A percentile compares a stretch with the other conserved stretches of the same genome.
phyloP scores from a whole-genome alignment of 2,329 filamentous ascomycete species.

The Aspergillus awamori region DNA sequence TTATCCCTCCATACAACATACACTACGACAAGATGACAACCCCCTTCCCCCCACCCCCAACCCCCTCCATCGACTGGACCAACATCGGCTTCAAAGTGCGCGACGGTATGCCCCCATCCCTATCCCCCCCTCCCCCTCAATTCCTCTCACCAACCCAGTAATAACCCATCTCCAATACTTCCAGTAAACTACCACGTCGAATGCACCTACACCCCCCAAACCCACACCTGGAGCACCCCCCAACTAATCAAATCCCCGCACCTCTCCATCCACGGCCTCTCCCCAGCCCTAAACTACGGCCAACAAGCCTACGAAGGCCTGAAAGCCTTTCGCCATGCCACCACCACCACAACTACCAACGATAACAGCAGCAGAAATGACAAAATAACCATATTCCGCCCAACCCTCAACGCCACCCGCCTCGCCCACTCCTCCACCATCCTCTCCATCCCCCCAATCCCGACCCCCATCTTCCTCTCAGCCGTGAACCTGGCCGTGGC shows the following conservation, averaged over 20 bases:
- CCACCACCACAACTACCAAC: constrained; percentile 57
- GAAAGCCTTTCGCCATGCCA: constrained; percentile 81
- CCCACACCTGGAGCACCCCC: constrained; percentile 73
- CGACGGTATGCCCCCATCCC: constrained; percentile 64
- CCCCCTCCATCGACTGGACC: constrained; percentile 69
- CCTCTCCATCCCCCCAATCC: constrained; percentile 80
- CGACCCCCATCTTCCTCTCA: constrained; percentile 69
- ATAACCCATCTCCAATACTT: not conserved
- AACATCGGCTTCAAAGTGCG: constrained; percentile 91
- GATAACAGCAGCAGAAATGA: constrained; percentile 49
- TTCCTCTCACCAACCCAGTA: not conserved
- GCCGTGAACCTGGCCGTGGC: constrained; percentile 80
- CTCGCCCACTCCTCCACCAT: constrained; percentile 83
- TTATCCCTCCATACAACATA: not conserved
- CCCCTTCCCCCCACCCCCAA: constrained; percentile 37
- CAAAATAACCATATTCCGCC: constrained; percentile 82
- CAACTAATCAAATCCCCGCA: constrained; percentile 80
- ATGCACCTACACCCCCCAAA: constrained; percentile 75
- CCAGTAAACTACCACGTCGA: constrained; percentile 90
- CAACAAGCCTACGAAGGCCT: constrained; percentile 98
- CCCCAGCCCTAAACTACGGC: constrained; percentile 92
- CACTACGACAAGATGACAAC: no score
- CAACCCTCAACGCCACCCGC: constrained; percentile 78
- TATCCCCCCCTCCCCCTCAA: not conserved
- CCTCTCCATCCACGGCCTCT: constrained; percentile 91